Conservation (phyloP, 2,329 filamentous ascomycete species). For the Pezicula rhizophila region DNA sequence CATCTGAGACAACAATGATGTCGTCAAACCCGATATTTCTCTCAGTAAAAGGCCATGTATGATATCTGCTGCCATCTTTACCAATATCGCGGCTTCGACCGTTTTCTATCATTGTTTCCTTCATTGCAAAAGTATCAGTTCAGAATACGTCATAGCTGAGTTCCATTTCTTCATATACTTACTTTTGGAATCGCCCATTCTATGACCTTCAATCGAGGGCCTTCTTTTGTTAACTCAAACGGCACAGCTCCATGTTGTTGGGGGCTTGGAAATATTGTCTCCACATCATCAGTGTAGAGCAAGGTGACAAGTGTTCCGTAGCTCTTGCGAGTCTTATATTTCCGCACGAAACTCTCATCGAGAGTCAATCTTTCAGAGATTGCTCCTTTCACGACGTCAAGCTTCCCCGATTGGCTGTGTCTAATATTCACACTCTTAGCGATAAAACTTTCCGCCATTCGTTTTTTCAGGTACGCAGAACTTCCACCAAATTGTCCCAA, state of each 20-base stretch:
- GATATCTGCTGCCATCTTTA: neutral
- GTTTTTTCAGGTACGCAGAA: conserved; percentile 7
- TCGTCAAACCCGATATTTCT: conserved; percentile 7
- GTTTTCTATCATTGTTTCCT: conserved; percentile 1
- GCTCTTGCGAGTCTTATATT: neutral
- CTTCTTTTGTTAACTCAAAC: no score
- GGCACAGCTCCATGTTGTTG: neutral
- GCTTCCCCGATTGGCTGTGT: neutral
- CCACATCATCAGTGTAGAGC: neutral
- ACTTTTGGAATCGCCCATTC: conserved; percentile 11
- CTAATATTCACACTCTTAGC: neutral
- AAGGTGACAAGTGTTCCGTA: neutral
- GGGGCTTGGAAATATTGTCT: neutral
- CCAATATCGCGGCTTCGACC: conserved; percentile 1
- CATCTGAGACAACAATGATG: conserved; percentile 9
- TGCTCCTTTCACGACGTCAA: neutral
- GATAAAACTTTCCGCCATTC: conserved; percentile 7
- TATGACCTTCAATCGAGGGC: conserved; percentile 2
- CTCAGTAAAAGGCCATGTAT: conserved; percentile 2
- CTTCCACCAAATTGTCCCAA: conserved; percentile 10
- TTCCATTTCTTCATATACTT: neutral
- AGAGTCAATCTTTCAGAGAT: neutral
- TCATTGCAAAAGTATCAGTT: no score
- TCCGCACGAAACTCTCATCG: neutral
- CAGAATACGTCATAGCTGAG: no score